A percentile compares a stretch with the other conserved stretches of the same genome.
Evolutionary conservation across 768 basidiomycete genomes (phyloP).

Genomic region (Trametes maxima): DNA sequence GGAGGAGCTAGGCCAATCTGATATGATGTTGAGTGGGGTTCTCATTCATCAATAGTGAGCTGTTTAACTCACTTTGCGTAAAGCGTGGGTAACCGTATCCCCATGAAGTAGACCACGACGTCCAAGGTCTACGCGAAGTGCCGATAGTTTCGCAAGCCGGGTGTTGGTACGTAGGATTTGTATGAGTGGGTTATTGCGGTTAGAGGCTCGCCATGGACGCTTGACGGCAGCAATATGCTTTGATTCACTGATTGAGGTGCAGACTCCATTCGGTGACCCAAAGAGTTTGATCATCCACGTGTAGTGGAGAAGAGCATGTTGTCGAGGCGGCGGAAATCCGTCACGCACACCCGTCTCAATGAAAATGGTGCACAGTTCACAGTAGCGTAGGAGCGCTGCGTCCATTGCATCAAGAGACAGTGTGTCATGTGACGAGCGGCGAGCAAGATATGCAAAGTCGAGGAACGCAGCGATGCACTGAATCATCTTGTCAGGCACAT

Average conservation of each 20-base stretch:
- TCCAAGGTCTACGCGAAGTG: not conserved
- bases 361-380: constrained; percentile 14
- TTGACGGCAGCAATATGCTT: constrained; percentile 1
- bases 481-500: constrained; percentile 14
- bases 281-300: constrained; percentile 23
- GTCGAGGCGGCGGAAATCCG: constrained; percentile 25
- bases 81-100: not conserved
- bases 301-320: constrained; percentile 33
- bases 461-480: constrained; percentile 14
- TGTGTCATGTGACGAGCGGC: not conserved
- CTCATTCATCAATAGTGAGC: not conserved
- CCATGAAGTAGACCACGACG: not conserved
- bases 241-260: constrained; percentile 22
- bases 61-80: not conserved
- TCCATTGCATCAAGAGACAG: not conserved
- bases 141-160: not conserved
- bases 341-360: constrained; percentile 7
- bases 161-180: not conserved
- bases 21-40: not conserved
- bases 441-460: constrained; percentile 26
- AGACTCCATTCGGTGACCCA: constrained; percentile 27
- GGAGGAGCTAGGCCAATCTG: not conserved
- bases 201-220: not conserved
- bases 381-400: constrained; percentile 10
- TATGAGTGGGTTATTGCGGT: not conserved